phyloP scores from a whole-genome alignment of 164 flowering plant genomes.

The Sextonia rubra region DNA sequence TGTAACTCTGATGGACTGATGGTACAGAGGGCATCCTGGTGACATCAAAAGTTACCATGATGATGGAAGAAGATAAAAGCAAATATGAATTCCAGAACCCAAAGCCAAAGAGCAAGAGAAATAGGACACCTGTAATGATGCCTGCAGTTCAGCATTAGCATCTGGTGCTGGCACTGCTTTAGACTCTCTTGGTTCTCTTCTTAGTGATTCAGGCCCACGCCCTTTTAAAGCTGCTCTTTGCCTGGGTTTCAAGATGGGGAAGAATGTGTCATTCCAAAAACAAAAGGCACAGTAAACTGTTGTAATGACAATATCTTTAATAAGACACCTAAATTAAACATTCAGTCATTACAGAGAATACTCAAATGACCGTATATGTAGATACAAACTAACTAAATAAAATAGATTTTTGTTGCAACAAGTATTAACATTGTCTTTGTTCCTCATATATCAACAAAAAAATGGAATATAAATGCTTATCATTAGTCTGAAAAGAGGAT shows the following conservation, averaged over 20 bases:
- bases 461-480: too few species aligned
- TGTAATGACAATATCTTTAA: too few species aligned
- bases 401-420: too few species aligned
- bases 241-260: conserved; percentile 27
- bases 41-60: background rate
- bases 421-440: too few species aligned
- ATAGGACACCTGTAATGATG: conserved; percentile 38
- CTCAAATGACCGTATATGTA: too few species aligned
- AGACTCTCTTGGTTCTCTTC: conserved; percentile 36
- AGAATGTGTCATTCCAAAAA: background rate
- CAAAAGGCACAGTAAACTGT: background rate
- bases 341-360: too few species aligned
- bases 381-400: too few species aligned
- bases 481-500: too few species aligned
- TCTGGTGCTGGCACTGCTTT: conserved; percentile 55
- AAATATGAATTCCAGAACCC: background rate
- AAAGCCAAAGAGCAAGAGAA: background rate
- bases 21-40: background rate
- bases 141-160: conserved; percentile 61
- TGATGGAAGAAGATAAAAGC: background rate
- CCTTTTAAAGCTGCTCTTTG: conserved; percentile 44
- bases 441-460: too few species aligned
- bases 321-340: too few species aligned
- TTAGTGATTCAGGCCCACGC: conserved; percentile 35
- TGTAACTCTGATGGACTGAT: background rate